Percentiles rank a stretch among this genome's conserved stretches.
These are phyloP conservation scores for Talaromyces verruculosus DNA, from an alignment of 2,329 filamentous ascomycete genomes.

Conservation along the genomic window DNA sequence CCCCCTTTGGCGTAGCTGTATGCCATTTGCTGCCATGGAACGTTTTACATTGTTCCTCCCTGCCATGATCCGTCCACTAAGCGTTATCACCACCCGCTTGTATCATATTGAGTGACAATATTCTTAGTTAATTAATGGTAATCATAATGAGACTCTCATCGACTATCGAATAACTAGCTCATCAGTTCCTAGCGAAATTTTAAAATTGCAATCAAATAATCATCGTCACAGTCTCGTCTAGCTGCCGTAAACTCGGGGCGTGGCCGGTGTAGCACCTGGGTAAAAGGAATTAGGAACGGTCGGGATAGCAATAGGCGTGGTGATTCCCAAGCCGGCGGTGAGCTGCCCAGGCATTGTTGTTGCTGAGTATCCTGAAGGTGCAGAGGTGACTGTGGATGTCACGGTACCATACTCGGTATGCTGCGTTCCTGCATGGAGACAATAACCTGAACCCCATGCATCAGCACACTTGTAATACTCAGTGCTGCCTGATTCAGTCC, in stretches of 20 bases:
- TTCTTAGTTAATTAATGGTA: background rate
- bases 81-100: background rate
- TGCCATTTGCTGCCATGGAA: too few relatives aligned
- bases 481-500: slow-evolving; percentile 18
- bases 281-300: slow-evolving; percentile 19
- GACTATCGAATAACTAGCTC: background rate
- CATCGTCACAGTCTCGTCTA: background rate
- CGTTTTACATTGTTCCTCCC: background rate
- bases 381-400: slow-evolving; percentile 15
- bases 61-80: background rate
- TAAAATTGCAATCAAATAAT: background rate
- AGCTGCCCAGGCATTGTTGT: slow-evolving; percentile 18
- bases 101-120: background rate
- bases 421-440: slow-evolving; percentile 13
- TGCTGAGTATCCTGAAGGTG: slow-evolving; percentile 18
- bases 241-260: slow-evolving; percentile 14
- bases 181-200: background rate
- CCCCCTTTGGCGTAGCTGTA: background rate
- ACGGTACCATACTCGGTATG: slow-evolving; percentile 17
- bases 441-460: slow-evolving; percentile 20
- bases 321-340: slow-evolving; percentile 17
- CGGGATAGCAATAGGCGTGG: slow-evolving; percentile 18
- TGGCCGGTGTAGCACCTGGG: slow-evolving; percentile 18
- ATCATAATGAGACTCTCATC: background rate
- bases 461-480: slow-evolving; percentile 21